Evolutionary conservation across 176 grass and related monocot genomes (phyloP), one percentile per base, ranked within the genome.

Genomic region (Cocos nucifera): DNA sequence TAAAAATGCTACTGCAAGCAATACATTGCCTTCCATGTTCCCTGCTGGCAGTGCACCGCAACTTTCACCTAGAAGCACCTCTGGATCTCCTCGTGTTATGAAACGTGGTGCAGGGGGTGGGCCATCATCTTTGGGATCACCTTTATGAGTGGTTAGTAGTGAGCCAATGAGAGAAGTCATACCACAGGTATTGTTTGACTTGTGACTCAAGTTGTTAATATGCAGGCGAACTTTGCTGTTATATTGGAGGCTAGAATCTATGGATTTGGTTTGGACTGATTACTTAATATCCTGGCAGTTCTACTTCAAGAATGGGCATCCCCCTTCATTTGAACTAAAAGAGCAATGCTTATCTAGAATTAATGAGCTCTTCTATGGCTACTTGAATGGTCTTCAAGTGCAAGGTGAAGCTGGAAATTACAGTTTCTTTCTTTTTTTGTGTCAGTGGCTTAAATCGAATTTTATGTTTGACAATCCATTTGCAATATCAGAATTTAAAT

Each of bases 291-390:
- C 54, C 56, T 65, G 53, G 49, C 67, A 95, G 90, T 95, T 95
- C 50, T 95, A 95, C 66, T 95, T 89, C 28, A 82, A 69, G 76
- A 79, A 83, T 71, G 90, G 90, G 0, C 82, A 70, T 1, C 82
- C 90, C 21, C 73, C 74, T 35, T 62, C 82, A 53, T 69, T 69
- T 22, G 76, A 89, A 54, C 63, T 78, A 32, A 86, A 89, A 78
- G 77, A 79, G 61, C 67, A 87, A 49, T 95, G 75, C 61, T 50
- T 90, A 65, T 53, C 74, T 57, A 63, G 50, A 24, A 80, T 90
- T 39, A 75, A 87, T 61, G 74, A 95, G 71, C 74, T 95, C 69
- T 95, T 84, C 59, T 73, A 73, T 10, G 74, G 80, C 5, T 77
- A 87, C 44, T 50, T 71, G 1, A 81, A 90, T 77, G 83, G 83